Evolutionary conservation across 2,329 filamentous ascomycete genomes (phyloP).

Genomic region (Sporothrix pseudoabietina): DNA sequence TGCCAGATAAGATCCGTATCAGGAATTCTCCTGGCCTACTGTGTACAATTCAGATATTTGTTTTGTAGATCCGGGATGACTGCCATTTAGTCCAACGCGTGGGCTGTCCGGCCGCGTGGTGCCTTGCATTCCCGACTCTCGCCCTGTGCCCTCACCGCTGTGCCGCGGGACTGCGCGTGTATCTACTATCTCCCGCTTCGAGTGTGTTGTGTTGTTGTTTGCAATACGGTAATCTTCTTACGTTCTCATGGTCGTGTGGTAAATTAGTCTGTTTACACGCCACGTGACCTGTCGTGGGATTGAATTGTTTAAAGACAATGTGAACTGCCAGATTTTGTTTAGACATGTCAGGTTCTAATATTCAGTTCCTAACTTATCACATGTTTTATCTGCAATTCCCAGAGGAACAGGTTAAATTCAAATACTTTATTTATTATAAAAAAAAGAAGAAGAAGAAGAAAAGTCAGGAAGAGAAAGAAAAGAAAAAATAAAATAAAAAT

Average conservation of each 20-base stretch:
- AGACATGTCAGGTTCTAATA: too few relatives aligned
- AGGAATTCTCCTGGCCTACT: background rate
- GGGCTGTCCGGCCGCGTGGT: background rate
- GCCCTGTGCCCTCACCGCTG: background rate
- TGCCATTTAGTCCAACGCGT: slow-evolving; percentile 1
- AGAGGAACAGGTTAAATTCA: too few relatives aligned
- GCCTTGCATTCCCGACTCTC: background rate
- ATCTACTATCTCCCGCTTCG: background rate
- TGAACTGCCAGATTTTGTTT: too few relatives aligned
- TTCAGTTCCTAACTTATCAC: too few relatives aligned
- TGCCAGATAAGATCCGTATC: background rate
- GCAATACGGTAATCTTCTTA: too few relatives aligned
- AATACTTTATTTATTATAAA: too few relatives aligned
- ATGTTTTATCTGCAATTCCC: too few relatives aligned
- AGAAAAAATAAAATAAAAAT: too few relatives aligned
- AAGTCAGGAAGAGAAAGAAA: too few relatives aligned
- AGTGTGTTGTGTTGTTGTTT: background rate
- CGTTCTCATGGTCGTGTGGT: background rate
- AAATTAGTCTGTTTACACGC: background rate
- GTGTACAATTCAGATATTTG: slow-evolving; percentile 1
- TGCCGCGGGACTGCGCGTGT: background rate
- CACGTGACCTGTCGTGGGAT: too few relatives aligned
- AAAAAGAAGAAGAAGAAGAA: too few relatives aligned
- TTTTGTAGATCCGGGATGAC: slow-evolving; percentile 9
- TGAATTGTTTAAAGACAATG: too few relatives aligned